Evolutionary conservation across 2,329 filamentous ascomycete genomes (phyloP), one percentile per base, ranked within the genome.

Genomic region (Fusarium pseudocircinatum): DNA sequence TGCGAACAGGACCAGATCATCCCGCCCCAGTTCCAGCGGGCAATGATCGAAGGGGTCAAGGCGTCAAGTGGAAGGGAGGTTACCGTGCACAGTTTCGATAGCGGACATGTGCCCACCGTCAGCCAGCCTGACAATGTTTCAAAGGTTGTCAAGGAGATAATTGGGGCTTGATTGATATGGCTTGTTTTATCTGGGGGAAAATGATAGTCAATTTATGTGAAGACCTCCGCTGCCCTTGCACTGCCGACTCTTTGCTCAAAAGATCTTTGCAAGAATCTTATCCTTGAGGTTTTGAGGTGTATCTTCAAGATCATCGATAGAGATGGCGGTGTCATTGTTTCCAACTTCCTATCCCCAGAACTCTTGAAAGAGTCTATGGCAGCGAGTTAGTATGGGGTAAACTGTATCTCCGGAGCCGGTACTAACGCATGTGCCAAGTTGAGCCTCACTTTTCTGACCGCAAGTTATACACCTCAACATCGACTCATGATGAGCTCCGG

Each of bases 1-100:
- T 74, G 72, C 11, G 65, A 70, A 14, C 42, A 70, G 37, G 70
- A 73, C 8, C 30, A 36, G 18, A 37, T 60, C 4, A 67, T 73
- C 5, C 66, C 53, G 4, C 32, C 57, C 3, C 32, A 42, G 9
- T 62, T 53, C 13, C 70, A 73, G 4, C 44, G 37, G 4, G 60
- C 15, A 8, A 70, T 73, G 69, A 67, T 73, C 2, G 69, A 73
- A 36, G 53, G 40, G 20, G 42, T 61, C 14, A 62, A 67, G 28
- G 20, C 40, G 1, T 72, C 39, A 4, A 54, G 43, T n/a, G 49
- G 40, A 14, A 63, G 18, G 6, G 58, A 72, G 8, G 58, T 69
- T 14, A 16, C 13, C 6, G 56, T 60, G 2, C 46, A 72, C 18
- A 60, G 20, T 7, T 20, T 72, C 0, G 24, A 64, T 1, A 59